A percentile compares a stretch with the other conserved stretches of the same genome.
Conservation (phyloP, 768 basidiomycete species). For the Mycena olivaceomarginata region DNA sequence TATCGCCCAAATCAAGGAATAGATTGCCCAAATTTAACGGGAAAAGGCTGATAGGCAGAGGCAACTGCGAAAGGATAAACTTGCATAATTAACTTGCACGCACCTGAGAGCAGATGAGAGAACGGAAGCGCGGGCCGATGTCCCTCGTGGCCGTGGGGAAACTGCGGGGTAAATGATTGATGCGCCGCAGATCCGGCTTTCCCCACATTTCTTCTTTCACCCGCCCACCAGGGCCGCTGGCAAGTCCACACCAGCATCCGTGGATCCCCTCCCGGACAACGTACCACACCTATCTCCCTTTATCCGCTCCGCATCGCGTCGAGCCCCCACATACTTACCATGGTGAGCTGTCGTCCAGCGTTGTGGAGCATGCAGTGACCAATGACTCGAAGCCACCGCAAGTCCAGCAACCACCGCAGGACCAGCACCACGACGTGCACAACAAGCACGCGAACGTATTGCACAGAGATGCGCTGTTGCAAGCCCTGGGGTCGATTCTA, state of each 20-base stretch:
- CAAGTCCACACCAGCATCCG: slow-evolving; percentile 22
- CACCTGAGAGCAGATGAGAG: not conserved
- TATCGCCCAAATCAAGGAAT: too few species aligned
- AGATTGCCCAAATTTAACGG: not conserved
- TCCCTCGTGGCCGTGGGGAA: slow-evolving; percentile 8
- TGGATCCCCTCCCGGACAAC: slow-evolving; percentile 17
- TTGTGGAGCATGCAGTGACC: slow-evolving; percentile 17
- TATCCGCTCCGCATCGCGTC: slow-evolving; percentile 30
- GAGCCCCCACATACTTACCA: slow-evolving; percentile 22
- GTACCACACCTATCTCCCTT: not conserved
- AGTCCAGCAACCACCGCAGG: slow-evolving; percentile 34
- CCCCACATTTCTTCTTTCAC: not conserved
- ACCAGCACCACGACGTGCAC: slow-evolving; percentile 31
- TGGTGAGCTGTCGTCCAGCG: slow-evolving; percentile 32
- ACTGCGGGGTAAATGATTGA: slow-evolving; percentile 4
- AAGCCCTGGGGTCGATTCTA: slow-evolving; percentile 77
- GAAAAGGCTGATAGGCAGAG: not conserved
- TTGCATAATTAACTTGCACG: too few species aligned
- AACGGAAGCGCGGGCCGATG: not conserved
- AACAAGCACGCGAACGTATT: slow-evolving; percentile 56
- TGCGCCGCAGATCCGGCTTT: slow-evolving; percentile 15
- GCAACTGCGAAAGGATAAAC: not conserved
- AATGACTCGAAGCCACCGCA: slow-evolving; percentile 25
- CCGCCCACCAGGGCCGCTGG: slow-evolving; percentile 31
- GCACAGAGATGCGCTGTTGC: slow-evolving; percentile 70